A percentile compares a stretch with the other conserved stretches of the same genome.
Conservation (phyloP, 179 eudicot species). For the Silene noctiflora region DNA sequence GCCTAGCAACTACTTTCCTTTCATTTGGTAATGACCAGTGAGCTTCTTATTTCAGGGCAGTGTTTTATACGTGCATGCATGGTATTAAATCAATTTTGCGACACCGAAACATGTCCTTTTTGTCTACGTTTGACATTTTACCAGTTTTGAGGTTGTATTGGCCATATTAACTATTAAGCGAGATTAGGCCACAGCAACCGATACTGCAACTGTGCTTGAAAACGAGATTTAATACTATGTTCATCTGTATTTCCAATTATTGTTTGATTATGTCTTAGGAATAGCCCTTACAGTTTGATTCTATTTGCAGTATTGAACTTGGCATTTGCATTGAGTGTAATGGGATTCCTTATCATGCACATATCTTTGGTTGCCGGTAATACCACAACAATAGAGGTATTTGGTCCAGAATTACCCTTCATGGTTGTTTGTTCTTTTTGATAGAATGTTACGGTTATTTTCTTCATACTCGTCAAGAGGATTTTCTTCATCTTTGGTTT, state of each 20-base stretch:
- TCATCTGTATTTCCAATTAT: background rate
- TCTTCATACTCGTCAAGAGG: background rate
- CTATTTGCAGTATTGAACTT: constrained; percentile 55
- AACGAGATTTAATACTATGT: too few species aligned
- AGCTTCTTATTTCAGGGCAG: constrained; percentile 3
- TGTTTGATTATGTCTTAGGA: background rate
- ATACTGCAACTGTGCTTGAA: background rate
- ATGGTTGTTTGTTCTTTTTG: background rate
- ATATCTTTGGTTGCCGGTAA: constrained; percentile 74
- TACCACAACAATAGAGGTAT: constrained; percentile 92
- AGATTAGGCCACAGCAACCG: background rate
- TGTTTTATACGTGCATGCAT: background rate
- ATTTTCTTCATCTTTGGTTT: too few species aligned
- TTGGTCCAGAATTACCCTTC: background rate
- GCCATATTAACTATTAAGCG: background rate
- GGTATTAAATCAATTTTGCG: background rate
- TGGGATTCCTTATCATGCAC: constrained; percentile 94
- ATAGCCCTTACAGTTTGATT: constrained; percentile 12
- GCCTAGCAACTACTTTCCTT: constrained; percentile 88
- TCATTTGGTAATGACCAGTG: constrained; percentile 68
- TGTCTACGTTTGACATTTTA: background rate
- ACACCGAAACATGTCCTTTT: background rate
- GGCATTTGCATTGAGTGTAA: constrained; percentile 84
- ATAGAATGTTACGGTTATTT: background rate
- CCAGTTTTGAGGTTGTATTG: too few species aligned